These are phyloP conservation scores for Xylaria sp. DNA, from an alignment of 2,329 filamentous ascomycete species.

Conservation along the genomic window DNA sequence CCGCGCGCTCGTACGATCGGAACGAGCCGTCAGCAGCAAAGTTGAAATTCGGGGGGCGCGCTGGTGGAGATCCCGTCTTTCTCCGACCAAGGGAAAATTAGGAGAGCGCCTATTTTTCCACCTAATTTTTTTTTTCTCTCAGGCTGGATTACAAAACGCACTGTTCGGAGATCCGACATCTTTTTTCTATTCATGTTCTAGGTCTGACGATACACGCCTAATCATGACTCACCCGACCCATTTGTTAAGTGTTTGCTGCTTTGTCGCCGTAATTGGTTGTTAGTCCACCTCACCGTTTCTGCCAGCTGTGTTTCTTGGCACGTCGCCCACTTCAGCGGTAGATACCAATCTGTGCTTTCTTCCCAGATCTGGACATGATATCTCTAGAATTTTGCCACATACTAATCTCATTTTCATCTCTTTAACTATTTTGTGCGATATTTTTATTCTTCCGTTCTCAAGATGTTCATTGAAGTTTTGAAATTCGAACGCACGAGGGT, in stretches of 20 bases:
- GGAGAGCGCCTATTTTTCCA: neutral
- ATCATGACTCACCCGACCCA: too few relatives aligned
- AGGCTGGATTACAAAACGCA: too few relatives aligned
- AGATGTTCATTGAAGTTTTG: too few relatives aligned
- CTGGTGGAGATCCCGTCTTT: conserved; percentile 22
- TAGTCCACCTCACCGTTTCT: neutral
- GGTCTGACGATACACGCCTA: too few relatives aligned
- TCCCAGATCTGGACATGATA: neutral
- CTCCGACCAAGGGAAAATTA: conserved; percentile 3
- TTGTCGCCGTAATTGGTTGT: neutral
- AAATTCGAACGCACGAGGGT: neutral
- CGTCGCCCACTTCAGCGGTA: too few relatives aligned
- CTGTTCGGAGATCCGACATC: too few relatives aligned
- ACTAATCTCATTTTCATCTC: neutral
- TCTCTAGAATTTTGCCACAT: neutral
- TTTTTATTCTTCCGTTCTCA: neutral
- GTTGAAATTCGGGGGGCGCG: neutral
- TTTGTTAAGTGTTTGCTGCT: neutral
- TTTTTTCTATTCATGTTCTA: too few relatives aligned
- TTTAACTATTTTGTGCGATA: too few relatives aligned
- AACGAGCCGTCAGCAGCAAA: conserved; percentile 24
- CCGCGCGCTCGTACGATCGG: conserved; percentile 35
- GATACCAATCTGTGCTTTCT: too few relatives aligned
- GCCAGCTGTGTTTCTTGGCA: neutral
- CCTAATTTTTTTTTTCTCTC: neutral